Conservation (phyloP, 2,329 filamentous ascomycete genomes). For the Colletotrichum godetiae region DNA sequence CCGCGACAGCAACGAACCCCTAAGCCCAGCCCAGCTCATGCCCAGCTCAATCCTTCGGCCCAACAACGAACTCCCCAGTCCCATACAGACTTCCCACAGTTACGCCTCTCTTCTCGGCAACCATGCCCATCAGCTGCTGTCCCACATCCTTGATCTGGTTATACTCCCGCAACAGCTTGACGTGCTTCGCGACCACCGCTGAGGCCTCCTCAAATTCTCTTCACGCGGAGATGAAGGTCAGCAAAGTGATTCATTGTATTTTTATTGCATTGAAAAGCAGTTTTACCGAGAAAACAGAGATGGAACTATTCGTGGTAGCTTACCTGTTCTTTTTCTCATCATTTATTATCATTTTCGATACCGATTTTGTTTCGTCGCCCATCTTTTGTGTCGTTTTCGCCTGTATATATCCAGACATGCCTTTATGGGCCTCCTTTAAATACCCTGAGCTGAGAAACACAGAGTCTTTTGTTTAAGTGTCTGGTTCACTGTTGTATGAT, state of each 20-base stretch:
- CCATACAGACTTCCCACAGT: conserved; percentile 45
- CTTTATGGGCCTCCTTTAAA: background rate
- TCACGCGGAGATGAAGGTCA: accelerated
- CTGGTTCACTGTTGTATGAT: no score
- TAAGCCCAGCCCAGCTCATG: background rate
- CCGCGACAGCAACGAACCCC: no score
- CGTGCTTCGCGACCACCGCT: conserved; percentile 19
- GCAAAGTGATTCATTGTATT: background rate
- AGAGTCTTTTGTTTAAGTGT: background rate
- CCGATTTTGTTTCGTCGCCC: accelerated
- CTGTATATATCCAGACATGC: no score
- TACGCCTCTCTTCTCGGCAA: conserved; percentile 49
- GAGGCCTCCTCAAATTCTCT: conserved; percentile 29
- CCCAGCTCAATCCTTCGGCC: conserved; percentile 38
- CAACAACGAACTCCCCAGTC: conserved; percentile 45
- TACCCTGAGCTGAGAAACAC: background rate
- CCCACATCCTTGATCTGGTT: conserved; percentile 52
- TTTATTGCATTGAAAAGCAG: accelerated
- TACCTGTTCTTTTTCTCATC: background rate
- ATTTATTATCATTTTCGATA: accelerated
- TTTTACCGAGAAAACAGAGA: accelerated
- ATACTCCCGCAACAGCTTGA: conserved; percentile 45
- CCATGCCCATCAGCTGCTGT: conserved; percentile 51
- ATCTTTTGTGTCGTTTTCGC: accelerated
- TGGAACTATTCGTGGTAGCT: accelerated